These are phyloP conservation scores for Hydrangea macrophylla DNA, from an alignment of 148 eudicot species.

Conservation along the genomic window DNA sequence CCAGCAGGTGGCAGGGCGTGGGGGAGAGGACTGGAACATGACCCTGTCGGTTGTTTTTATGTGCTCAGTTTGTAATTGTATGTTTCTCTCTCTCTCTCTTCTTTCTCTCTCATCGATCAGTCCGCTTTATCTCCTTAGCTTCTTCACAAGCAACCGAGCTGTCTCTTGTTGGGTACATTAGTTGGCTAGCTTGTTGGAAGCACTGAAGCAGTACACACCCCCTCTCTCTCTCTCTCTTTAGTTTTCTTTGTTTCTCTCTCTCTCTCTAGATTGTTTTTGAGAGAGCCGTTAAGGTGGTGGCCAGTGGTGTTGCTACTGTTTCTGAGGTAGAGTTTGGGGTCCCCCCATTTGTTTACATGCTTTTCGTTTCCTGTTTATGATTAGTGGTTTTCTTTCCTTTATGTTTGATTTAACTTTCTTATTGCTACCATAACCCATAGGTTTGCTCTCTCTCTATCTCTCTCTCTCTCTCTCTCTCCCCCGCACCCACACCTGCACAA, in stretches of 20 bases:
- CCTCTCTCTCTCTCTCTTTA: background rate
- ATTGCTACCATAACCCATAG: background rate
- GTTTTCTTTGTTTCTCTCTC: background rate
- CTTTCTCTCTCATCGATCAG: conserved; percentile 4
- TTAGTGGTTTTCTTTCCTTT: background rate
- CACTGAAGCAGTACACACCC: conserved; percentile 24
- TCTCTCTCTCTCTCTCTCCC: background rate
- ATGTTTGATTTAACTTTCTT: background rate
- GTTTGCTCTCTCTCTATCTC: background rate
- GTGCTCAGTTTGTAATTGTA: background rate
- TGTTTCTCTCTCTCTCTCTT: background rate
- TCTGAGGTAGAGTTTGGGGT: conserved; percentile 15
- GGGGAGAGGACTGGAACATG: conserved; percentile 31
- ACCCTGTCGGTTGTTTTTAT: conserved; percentile 36
- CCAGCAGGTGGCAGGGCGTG: conserved; percentile 34
- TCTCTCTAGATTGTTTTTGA: background rate
- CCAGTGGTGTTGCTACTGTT: background rate
- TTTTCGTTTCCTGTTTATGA: background rate
- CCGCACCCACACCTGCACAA: too few species aligned
- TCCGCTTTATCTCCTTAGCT: conserved; percentile 21
- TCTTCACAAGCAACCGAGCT: conserved; percentile 54
- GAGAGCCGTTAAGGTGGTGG: background rate
- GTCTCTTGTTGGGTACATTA: conserved; percentile 46
- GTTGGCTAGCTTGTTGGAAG: conserved; percentile 29
- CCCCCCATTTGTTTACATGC: background rate